Evolutionary conservation across 176 grass and related monocot genomes (phyloP), one percentile per base, ranked within the genome.

Genomic region (Hyparrhenia diplandra): DNA sequence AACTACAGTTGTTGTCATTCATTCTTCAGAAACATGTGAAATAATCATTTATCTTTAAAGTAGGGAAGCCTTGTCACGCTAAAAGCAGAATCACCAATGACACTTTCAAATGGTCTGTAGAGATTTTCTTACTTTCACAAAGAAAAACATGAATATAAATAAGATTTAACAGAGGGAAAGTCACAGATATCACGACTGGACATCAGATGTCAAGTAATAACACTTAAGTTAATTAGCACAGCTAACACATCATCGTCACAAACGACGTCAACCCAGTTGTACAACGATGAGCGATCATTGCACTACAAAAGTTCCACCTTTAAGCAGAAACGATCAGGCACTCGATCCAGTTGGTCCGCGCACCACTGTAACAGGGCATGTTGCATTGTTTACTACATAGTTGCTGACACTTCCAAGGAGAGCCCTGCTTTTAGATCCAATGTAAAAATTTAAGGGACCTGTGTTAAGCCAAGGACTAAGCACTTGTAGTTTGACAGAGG

Each of bases 351-450:
- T 63, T 46, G 79, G 67, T 75, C 75, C 70, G 10, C 75, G 88
- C 46, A 97, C 94, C 54, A 97, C 87, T n/a, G 91, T 92, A 45
- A 97, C 94, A 0, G 91, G 94, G 82, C 94, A 97, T 39, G 87
- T 80, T 66, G 92, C 91, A 14, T 93, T 81, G 65, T 87, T 76
- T 37, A 94, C 89, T 4, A 92, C 89, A 35, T 97, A 92, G n/a
- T 90, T 97, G 94, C 94, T 97, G 20, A 97, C 89, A 64, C 94
- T 97, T 68, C 94, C 94, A 63, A 97, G 89, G 42, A 97, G 78
- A 24, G 86, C 74, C 71, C 94, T 97, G 87, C 80, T 83, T 70
- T 55, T 13, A 82, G 66, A 62, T 73, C 18, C 29, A 79, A 58
- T 29, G 70, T 41, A 67, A 74, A 74, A 78, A 78, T 55, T 64